These are phyloP conservation scores for Colletotrichum endophyticum DNA, from an alignment of 2,329 filamentous ascomycete species.

Conservation along the genomic window DNA sequence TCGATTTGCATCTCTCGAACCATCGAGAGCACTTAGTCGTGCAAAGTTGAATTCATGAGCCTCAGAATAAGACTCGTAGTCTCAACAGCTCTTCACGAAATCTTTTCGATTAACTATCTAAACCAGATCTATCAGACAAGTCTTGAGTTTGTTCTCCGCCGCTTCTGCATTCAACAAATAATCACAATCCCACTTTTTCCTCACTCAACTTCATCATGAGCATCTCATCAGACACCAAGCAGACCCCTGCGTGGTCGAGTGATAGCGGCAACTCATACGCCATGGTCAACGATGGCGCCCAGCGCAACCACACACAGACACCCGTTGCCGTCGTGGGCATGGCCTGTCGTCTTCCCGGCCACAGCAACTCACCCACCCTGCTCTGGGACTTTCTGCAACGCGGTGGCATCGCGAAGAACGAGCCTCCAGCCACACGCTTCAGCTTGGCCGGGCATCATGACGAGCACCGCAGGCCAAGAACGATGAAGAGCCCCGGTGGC, in stretches of 20 bases:
- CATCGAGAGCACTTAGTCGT: neutral
- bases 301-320: neutral
- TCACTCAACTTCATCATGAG: neutral
- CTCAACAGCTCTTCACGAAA: neutral
- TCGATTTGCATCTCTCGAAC: neutral
- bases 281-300: neutral
- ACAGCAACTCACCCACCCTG: slow-evolving; percentile 31
- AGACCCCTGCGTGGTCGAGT: neutral
- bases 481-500: slow-evolving; percentile 37
- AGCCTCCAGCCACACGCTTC: slow-evolving; percentile 34
- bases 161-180: neutral
- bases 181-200: neutral
- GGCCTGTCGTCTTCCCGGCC: slow-evolving; percentile 46
- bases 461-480: slow-evolving; percentile 34
- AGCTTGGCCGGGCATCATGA: slow-evolving; percentile 39
- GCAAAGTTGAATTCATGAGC: neutral
- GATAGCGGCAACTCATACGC: neutral
- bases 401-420: slow-evolving; percentile 33
- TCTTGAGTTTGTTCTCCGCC: neutral
- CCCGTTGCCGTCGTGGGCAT: slow-evolving; percentile 48
- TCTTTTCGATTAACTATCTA: neutral
- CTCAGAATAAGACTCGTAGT: neutral
- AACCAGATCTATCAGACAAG: neutral
- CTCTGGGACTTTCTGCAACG: slow-evolving; percentile 42
- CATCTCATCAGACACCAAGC: neutral